These are phyloP conservation scores for Coniferiporia sulphurascens DNA, from an alignment of 1,284 basidiomycete species.

Conservation along the genomic window DNA sequence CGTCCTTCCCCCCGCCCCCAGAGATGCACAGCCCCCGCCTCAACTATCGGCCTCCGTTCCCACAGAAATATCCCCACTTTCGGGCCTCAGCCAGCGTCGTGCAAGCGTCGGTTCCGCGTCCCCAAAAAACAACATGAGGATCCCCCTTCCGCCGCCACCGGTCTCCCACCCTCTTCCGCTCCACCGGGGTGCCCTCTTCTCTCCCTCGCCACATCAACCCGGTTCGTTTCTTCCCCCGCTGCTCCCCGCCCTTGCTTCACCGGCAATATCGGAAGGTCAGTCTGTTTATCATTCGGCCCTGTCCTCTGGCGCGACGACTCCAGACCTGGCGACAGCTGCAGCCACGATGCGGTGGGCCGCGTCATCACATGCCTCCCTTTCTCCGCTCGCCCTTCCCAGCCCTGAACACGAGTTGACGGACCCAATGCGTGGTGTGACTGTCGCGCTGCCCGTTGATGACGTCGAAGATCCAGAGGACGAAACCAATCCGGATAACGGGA, in stretches of 20 bases:
- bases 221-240: conserved; percentile 6
- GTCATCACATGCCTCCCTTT: conserved; percentile 60
- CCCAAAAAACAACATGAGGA: conserved; percentile 1
- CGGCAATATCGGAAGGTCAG: conserved; percentile 21
- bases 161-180: conserved; percentile 3
- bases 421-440: conserved; percentile 68
- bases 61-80: conserved; percentile 5
- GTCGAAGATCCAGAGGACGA: conserved; percentile 10
- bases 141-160: conserved; percentile 15
- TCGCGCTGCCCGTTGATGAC: conserved; percentile 49
- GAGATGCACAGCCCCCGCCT: neutral
- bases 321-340: conserved; percentile 63
- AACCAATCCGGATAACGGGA: conserved; percentile 9
- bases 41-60: conserved; percentile 5
- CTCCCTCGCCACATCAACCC: conserved; percentile 7
- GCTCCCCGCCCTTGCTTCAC: conserved; percentile 32
- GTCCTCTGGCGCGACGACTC: conserved; percentile 26
- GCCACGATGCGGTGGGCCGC: conserved; percentile 82
- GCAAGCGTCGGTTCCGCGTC: conserved; percentile 16
- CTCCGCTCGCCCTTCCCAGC: conserved; percentile 77
- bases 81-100: conserved; percentile 14
- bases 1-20: neutral
- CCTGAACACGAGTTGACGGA: conserved; percentile 85
- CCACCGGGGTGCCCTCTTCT: conserved; percentile 3
- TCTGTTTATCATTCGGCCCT: conserved; percentile 19